phyloP scores from a whole-genome alignment of 1,284 basidiomycete species.

The Schizopora paradoxa region DNA sequence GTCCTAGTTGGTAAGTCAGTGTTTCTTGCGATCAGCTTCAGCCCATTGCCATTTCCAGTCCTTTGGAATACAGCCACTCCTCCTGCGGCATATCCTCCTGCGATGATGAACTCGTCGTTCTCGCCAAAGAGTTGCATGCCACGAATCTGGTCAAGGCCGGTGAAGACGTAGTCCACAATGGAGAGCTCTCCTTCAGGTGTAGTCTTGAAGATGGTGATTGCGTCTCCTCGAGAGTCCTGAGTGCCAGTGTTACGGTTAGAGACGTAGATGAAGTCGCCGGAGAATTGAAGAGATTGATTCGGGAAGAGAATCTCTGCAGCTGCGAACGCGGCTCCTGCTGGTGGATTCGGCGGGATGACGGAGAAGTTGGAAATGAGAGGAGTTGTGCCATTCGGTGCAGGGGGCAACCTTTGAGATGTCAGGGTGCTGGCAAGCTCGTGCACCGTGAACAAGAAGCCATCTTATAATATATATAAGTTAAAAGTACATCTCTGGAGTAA shows the following conservation, averaged over 20 bases:
- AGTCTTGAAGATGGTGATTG: slow-evolving; percentile 55
- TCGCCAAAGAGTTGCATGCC: slow-evolving; percentile 57
- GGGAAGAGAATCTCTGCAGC: slow-evolving; percentile 60
- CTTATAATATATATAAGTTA: slow-evolving; percentile 30
- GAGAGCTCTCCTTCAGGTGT: slow-evolving; percentile 24
- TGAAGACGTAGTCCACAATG: slow-evolving; percentile 50
- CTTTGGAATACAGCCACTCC: slow-evolving; percentile 53
- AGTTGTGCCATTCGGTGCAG: slow-evolving; percentile 38
- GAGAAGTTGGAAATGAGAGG: slow-evolving; percentile 47
- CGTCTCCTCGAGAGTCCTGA: slow-evolving; percentile 48
- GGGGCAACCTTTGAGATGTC: slow-evolving; percentile 55
- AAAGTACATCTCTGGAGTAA: slow-evolving; percentile 10
- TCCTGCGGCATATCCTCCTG: slow-evolving; percentile 47
- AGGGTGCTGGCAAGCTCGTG: slow-evolving; percentile 63
- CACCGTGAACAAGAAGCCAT: slow-evolving; percentile 51
- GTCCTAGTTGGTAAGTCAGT: slow-evolving; percentile 45
- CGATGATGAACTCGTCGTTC: slow-evolving; percentile 50
- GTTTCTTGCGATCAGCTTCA: slow-evolving; percentile 48
- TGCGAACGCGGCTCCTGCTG: slow-evolving; percentile 43
- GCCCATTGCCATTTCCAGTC: slow-evolving; percentile 45
- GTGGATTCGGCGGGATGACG: slow-evolving; percentile 48
- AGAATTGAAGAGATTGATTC: slow-evolving; percentile 39
- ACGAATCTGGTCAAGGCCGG: slow-evolving; percentile 57
- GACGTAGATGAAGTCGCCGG: slow-evolving; percentile 53
- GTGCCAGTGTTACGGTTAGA: slow-evolving; percentile 62